These are phyloP conservation scores for Parachaetomium inaequale DNA, from an alignment of 495 filamentous ascomycete species.

Conservation along the genomic window DNA sequence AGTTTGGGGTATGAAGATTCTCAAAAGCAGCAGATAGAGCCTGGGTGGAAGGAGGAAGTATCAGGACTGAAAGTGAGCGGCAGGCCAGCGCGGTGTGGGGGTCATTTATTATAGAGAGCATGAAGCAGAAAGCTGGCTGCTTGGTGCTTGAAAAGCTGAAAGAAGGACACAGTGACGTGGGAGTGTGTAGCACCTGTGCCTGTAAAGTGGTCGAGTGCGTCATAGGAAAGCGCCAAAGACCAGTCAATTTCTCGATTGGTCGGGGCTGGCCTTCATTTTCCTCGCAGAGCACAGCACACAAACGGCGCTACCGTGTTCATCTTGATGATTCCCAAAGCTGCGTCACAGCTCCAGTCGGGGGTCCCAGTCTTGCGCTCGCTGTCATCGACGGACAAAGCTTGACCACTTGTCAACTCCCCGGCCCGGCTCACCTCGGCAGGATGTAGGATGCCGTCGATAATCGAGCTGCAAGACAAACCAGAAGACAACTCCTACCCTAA, in stretches of 20 bases:
- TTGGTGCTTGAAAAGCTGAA: background rate
- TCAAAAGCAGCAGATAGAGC: background rate
- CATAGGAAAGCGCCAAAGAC: slow-evolving; percentile 18
- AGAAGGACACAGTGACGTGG: slow-evolving; percentile 15
- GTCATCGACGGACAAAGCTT: too few species aligned
- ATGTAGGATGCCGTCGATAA: too few species aligned
- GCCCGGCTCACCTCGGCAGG: too few species aligned
- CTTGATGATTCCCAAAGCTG: too few species aligned
- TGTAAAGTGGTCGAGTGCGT: slow-evolving; percentile 14
- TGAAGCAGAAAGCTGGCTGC: background rate
- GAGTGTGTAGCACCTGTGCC: background rate
- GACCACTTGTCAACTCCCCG: too few species aligned
- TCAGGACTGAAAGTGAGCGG: background rate
- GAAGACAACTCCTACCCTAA: too few species aligned
- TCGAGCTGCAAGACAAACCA: too few species aligned
- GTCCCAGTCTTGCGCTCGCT: too few species aligned
- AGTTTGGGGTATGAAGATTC: slow-evolving; percentile 15
- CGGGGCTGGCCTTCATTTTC: background rate
- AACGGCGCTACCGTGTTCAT: too few species aligned
- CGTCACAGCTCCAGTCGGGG: too few species aligned
- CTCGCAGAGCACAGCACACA: background rate
- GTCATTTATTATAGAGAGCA: slow-evolving; percentile 12
- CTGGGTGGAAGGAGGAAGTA: background rate
- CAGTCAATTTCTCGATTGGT: slow-evolving; percentile 14
- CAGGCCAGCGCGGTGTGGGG: background rate